A percentile compares a stretch with the other conserved stretches of the same genome.
These are phyloP conservation scores for Fusarium sp. DNA, from an alignment of 2,329 filamentous ascomycete species.

Conservation along the genomic window DNA sequence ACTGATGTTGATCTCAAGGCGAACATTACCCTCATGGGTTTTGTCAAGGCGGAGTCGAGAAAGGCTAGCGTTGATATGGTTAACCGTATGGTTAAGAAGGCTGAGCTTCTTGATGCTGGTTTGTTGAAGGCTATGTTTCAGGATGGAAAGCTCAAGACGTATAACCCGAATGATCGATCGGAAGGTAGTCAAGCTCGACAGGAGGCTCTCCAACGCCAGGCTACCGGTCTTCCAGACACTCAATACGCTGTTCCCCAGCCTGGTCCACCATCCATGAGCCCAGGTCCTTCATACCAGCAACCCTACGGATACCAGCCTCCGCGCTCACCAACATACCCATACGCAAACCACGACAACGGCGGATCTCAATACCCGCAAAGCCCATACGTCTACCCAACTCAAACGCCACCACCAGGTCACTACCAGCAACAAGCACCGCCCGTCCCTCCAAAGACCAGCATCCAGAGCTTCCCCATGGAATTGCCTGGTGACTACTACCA, in stretches of 20 bases:
- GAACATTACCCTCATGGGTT: slow-evolving; percentile 72
- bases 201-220: slow-evolving; percentile 54
- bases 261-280: slow-evolving; percentile 16
- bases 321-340: slow-evolving; percentile 42
- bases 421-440: slow-evolving; percentile 41
- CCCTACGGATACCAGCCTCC: slow-evolving; percentile 41
- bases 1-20: slow-evolving; percentile 78
- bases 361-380: slow-evolving; percentile 34
- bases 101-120: slow-evolving; percentile 74
- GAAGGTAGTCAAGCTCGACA: slow-evolving; percentile 35
- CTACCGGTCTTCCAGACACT: slow-evolving; percentile 18
- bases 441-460: slow-evolving; percentile 39
- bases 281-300: slow-evolving; percentile 41
- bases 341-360: slow-evolving; percentile 26
- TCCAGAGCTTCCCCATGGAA: slow-evolving; percentile 52
- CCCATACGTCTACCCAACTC: slow-evolving; percentile 35
- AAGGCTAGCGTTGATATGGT: slow-evolving; percentile 75
- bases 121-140: slow-evolving; percentile 75
- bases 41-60: slow-evolving; percentile 75
- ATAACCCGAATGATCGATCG: slow-evolving; percentile 65
- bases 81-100: slow-evolving; percentile 75
- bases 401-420: slow-evolving; percentile 35
- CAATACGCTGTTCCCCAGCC: background rate
- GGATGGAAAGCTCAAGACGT: slow-evolving; percentile 70
- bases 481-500: slow-evolving; percentile 63